These are phyloP conservation scores for Mycosphaerella arachidis DNA, from an alignment of 2,329 filamentous ascomycete genomes.

Conservation along the genomic window DNA sequence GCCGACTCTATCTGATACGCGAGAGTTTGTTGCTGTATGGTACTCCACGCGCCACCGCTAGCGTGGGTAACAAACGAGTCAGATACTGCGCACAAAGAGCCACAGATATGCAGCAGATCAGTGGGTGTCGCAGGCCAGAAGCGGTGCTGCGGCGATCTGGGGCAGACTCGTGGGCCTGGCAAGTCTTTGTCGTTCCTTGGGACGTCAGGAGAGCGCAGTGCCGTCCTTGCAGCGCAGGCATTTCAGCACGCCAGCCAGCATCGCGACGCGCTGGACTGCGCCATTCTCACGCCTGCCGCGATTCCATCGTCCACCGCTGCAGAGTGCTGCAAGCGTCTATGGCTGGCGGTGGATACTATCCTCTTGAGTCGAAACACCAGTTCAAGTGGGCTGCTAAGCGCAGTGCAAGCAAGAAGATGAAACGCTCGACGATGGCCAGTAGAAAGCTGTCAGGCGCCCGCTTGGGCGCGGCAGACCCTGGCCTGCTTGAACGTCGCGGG, in stretches of 20 bases:
- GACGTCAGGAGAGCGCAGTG: slow-evolving; percentile 6
- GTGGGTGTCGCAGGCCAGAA: slow-evolving; percentile 12
- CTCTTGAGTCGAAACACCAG: slow-evolving; percentile 11
- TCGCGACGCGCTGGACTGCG: slow-evolving; percentile 7
- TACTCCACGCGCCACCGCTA: not conserved
- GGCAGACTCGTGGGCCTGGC: slow-evolving; percentile 10
- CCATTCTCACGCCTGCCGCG: not conserved
- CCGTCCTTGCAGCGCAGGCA: slow-evolving; percentile 7
- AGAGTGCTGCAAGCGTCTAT: slow-evolving; percentile 15
- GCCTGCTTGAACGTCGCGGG: slow-evolving; percentile 3
- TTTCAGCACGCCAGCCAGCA: slow-evolving; percentile 2
- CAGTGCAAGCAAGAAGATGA: slow-evolving; percentile 16
- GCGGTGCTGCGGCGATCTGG: slow-evolving; percentile 12
- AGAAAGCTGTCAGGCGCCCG: slow-evolving; percentile 9
- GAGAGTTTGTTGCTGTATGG: not conserved
- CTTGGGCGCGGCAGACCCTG: slow-evolving; percentile 9
- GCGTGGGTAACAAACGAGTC: slow-evolving; percentile 4
- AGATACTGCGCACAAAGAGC: slow-evolving; percentile 1
- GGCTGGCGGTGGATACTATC: slow-evolving; percentile 2
- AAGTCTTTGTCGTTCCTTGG: slow-evolving; percentile 14
- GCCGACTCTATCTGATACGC: slow-evolving; percentile 5
- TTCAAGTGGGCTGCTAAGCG: slow-evolving; percentile 10
- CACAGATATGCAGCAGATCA: slow-evolving; percentile 1
- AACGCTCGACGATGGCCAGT: slow-evolving; percentile 7
- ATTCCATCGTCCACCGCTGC: slow-evolving; percentile 10